Evolutionary conservation across 2,329 filamentous ascomycete genomes (phyloP).

Genomic region (Cladophialophora yegresii): DNA sequence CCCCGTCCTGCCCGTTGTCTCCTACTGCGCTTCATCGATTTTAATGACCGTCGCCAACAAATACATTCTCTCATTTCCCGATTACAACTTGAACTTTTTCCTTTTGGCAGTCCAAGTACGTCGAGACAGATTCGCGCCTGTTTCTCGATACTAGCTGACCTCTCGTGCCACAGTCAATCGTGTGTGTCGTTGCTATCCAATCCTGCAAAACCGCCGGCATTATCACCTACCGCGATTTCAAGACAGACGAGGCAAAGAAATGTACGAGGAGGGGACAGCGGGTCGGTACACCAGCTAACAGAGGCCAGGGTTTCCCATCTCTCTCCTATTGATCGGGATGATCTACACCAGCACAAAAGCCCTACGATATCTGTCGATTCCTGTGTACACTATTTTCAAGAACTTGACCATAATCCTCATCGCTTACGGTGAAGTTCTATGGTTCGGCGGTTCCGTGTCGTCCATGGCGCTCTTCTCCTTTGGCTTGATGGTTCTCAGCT

Average conservation of each 20-base stretch:
- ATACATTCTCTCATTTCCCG: conserved; percentile 86
- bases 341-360: conserved; percentile 98
- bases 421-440: conserved; percentile 95
- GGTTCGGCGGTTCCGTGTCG: conserved; percentile 93
- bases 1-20: conserved; percentile 75
- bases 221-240: conserved; percentile 83
- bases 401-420: conserved; percentile 99
- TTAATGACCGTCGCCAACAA: conserved; percentile 99
- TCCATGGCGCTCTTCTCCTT: conserved; percentile 88
- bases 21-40: conserved; percentile 95
- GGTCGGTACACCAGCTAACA: neutral
- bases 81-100: conserved; percentile 97
- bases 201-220: conserved; percentile 76
- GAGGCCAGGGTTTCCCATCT: conserved; percentile 90
- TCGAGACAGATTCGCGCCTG: conserved; percentile 10
- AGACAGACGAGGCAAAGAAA: conserved; percentile 83
- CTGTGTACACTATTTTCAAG: conserved; percentile 99
- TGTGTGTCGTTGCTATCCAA: conserved; percentile 83
- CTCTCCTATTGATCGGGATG: conserved; percentile 94
- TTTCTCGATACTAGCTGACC: conserved; percentile 15
- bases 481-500: conserved; percentile 93
- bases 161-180: conserved; percentile 67
- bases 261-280: conserved; percentile 60
- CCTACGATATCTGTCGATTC: conserved; percentile 92
- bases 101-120: conserved; percentile 88